Percentiles rank a stretch among this genome's conserved stretches.
Evolutionary conservation across 2,329 filamentous ascomycete genomes (phyloP).

Genomic region (Zarea fungicola): DNA sequence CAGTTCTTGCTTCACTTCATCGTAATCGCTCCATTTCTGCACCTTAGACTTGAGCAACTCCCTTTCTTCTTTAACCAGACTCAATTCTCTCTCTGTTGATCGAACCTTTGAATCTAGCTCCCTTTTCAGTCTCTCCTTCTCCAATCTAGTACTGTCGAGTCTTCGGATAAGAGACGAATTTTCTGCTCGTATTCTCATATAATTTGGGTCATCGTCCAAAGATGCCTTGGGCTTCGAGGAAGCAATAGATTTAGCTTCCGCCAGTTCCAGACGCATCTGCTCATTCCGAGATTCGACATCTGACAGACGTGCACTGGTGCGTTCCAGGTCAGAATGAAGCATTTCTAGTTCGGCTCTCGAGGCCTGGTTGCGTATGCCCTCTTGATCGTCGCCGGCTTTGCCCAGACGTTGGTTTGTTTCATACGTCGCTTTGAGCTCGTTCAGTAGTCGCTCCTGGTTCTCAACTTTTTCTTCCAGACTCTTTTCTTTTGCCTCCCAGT

Average conservation of each 20-base stretch:
- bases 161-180: constrained; percentile 89
- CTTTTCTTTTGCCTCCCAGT: constrained; percentile 93
- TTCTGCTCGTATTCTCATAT: constrained; percentile 83
- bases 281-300: constrained; percentile 94
- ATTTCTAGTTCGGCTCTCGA: constrained; percentile 90
- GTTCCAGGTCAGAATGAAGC: constrained; percentile 84
- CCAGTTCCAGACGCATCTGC: constrained; percentile 82
- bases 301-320: constrained; percentile 77
- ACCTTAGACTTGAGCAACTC: constrained; percentile 76
- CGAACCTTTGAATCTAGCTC: constrained; percentile 71
- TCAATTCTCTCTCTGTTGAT: constrained; percentile 72
- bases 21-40: constrained; percentile 87
- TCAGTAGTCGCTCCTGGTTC: constrained; percentile 85
- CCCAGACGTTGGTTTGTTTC: constrained; percentile 91
- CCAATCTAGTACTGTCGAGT: constrained; percentile 75
- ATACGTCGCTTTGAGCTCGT: constrained; percentile 93
- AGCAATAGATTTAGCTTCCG: constrained; percentile 70
- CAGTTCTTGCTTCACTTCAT: constrained; percentile 91
- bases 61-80: constrained; percentile 71
- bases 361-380: constrained; percentile 58
- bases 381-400: constrained; percentile 59
- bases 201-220: constrained; percentile 84
- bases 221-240: constrained; percentile 55
- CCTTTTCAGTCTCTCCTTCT: constrained; percentile 75
- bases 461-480: constrained; percentile 88